These are phyloP conservation scores for Barbatosphaeria neglecta DNA, from an alignment of 495 filamentous ascomycete genomes.

Conservation along the genomic window DNA sequence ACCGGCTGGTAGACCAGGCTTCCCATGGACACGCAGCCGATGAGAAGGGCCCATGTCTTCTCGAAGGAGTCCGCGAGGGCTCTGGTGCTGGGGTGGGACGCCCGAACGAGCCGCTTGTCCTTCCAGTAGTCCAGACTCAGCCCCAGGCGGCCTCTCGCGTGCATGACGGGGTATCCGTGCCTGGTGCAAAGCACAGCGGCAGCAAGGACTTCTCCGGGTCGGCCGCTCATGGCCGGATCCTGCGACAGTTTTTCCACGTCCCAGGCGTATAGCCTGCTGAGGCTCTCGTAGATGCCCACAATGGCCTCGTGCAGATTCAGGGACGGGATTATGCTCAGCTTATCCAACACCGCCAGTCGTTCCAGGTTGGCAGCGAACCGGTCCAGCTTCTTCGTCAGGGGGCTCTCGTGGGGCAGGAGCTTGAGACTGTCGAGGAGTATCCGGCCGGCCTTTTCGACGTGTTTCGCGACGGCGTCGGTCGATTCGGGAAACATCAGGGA, in stretches of 20 bases:
- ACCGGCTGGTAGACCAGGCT: constrained; percentile 42
- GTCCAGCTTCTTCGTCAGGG: constrained; percentile 50
- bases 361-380: constrained; percentile 73
- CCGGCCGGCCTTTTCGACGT: constrained; percentile 33
- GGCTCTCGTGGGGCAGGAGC: constrained; percentile 29
- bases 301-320: constrained; percentile 86
- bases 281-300: constrained; percentile 60
- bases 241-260: constrained; percentile 51
- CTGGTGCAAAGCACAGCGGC: constrained; percentile 49
- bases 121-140: constrained; percentile 82
- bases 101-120: constrained; percentile 40
- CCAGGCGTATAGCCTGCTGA: constrained; percentile 51
- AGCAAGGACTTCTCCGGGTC: constrained; percentile 39
- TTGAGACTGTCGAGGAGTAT: constrained; percentile 46
- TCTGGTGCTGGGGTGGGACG: constrained; percentile 13
- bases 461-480: constrained; percentile 34
- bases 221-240: constrained; percentile 31
- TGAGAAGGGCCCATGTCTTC: constrained; percentile 46
- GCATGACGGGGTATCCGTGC: constrained; percentile 70
- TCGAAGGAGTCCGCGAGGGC: constrained; percentile 17
- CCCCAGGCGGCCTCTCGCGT: constrained; percentile 59
- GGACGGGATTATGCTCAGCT: constrained; percentile 56
- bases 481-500: constrained; percentile 33
- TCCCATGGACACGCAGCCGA: constrained; percentile 48
- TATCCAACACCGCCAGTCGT: constrained; percentile 65